Base-by-base conservation (phyloP, 768 basidiomycete species). In the Mycena chlorophos region DNA sequence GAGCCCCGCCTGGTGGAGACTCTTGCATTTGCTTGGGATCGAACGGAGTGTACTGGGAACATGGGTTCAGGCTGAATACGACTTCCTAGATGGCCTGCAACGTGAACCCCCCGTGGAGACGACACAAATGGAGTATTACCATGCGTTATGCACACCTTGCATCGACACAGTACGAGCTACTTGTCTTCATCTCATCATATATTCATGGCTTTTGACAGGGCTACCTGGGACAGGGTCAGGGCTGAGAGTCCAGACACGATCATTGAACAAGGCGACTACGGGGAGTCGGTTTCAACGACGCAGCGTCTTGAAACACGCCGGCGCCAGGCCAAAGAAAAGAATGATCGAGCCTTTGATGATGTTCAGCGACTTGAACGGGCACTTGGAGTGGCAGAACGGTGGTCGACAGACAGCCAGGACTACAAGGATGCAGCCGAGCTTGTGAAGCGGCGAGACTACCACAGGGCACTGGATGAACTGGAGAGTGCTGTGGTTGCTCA, bases 321-420 rank as follows among this genome's bases (percentile, higher is more conserved):
- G n/a, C n/a, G n/a, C n/a, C n/a, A n/a, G n/a, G n/a, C n/a, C n/a
- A n/a, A n/a, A n/a, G n/a, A n/a, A n/a, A n/a, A n/a, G n/a, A n/a
- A n/a, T n/a, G n/a, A n/a, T n/a, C n/a, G n/a, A n/a, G n/a, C n/a
- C n/a, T n/a, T n/a, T n/a, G n/a, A n/a, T n/a, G n/a, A n/a, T n/a
- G n/a, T n/a, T n/a, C n/a, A n/a, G n/a, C n/a, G n/a, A n/a, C n/a
- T n/a, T n/a, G n/a, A n/a, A n/a, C n/a, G n/a, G n/a, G n/a, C n/a
- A n/a, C 40, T 62, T 2, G 57, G 39, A 13, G 43, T 62, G n/a
- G 22, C 14, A 5, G 25, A n/a, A 25, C 26, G 45, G 16, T 54
- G 53, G 53, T 3, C 22, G 10, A 26, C 53, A 6, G 34, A 17
- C 10, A 34, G 31, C 17, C 8, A 34, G 8, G 31, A 34, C 8